A percentile compares a stretch with the other conserved stretches of the same genome.
phyloP scores from a whole-genome alignment of 106 monocot genomes.

The Phalaenopsis equestris region DNA sequence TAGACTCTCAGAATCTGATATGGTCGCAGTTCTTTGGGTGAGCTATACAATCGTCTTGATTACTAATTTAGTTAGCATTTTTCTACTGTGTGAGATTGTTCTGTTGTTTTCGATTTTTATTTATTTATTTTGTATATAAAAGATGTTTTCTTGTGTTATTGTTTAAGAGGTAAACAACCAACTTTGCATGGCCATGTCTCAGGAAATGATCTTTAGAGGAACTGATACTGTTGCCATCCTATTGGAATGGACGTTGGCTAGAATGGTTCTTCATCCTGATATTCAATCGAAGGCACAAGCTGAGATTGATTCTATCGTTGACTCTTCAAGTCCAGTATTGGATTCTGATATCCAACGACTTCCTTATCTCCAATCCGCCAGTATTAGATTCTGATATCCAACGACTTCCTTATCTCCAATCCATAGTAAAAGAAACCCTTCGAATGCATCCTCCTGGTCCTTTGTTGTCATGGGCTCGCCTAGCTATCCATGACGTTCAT shows the following conservation, averaged over 20 bases:
- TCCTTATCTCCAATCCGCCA: conserved; percentile 9
- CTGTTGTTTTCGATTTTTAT: no score
- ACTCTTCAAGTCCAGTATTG: background rate
- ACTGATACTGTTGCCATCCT: conserved; percentile 23
- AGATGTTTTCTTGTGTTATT: no score
- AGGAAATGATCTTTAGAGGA: conserved; percentile 29
- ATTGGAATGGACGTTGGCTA: conserved; percentile 19
- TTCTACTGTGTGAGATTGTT: no score
- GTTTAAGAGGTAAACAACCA: background rate
- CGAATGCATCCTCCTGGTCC: conserved; percentile 22
- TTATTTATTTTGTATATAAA: no score
- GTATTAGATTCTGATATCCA: conserved; percentile 14
- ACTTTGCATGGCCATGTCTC: background rate
- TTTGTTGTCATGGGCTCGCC: conserved; percentile 27
- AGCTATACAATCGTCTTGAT: background rate
- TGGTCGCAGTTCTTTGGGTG: conserved; percentile 35
- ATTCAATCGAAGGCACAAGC: conserved; percentile 12
- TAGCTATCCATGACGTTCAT: conserved; percentile 17
- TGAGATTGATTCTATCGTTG: conserved; percentile 7
- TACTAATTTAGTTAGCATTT: background rate
- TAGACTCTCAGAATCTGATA: conserved; percentile 26
- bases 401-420: conserved; percentile 11
- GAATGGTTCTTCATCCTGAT: conserved; percentile 20
- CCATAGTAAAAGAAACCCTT: conserved; percentile 20
- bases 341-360: conserved; percentile 14